phyloP scores from a whole-genome alignment of 1,139 yeast genomes.

The Taphrina wiesneri region DNA sequence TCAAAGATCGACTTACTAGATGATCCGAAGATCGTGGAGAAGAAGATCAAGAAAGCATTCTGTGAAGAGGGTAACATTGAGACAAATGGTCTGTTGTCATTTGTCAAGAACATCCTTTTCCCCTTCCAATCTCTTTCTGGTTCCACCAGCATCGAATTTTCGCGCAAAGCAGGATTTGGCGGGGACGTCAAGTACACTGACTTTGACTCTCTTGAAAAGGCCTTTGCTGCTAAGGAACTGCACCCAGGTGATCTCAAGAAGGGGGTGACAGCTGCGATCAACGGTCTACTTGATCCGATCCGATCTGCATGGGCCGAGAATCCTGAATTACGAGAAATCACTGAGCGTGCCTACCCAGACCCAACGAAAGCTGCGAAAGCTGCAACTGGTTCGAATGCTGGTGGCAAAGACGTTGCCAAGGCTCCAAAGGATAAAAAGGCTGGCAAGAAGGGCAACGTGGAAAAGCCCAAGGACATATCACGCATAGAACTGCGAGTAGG shows the following conservation, averaged over 20 bases:
- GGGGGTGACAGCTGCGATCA: slow-evolving; percentile 85
- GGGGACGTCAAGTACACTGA: slow-evolving; percentile 77
- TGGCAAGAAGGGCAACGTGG: slow-evolving; percentile 64
- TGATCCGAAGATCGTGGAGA: slow-evolving; percentile 80
- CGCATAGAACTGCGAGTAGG: slow-evolving; percentile 92
- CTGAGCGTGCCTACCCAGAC: slow-evolving; percentile 77
- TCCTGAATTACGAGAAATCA: slow-evolving; percentile 73
- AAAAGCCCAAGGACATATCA: slow-evolving; percentile 58
- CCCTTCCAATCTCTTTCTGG: slow-evolving; percentile 84
- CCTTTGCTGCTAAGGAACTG: slow-evolving; percentile 68
- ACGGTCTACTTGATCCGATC: slow-evolving; percentile 77
- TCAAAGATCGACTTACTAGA: slow-evolving; percentile 92
- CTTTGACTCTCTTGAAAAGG: slow-evolving; percentile 69
- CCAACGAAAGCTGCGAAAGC: slow-evolving; percentile 24
- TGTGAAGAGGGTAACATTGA: slow-evolving; percentile 94
- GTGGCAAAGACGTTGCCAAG: slow-evolving; percentile 5
- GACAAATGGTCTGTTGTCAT: slow-evolving; percentile 86
- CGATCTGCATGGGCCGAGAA: slow-evolving; percentile 64
- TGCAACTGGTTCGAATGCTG: slow-evolving; percentile 14
- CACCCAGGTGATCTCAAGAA: slow-evolving; percentile 92
- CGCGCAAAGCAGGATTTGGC: slow-evolving; percentile 96
- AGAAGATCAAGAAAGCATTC: slow-evolving; percentile 88
- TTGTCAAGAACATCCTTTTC: slow-evolving; percentile 76
- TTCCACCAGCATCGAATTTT: slow-evolving; percentile 49
- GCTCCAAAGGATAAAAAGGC: slow-evolving; percentile 40